Evolutionary conservation across 148 eudicot species (phyloP).

Genomic region (Rhododendron kiyosumense): DNA sequence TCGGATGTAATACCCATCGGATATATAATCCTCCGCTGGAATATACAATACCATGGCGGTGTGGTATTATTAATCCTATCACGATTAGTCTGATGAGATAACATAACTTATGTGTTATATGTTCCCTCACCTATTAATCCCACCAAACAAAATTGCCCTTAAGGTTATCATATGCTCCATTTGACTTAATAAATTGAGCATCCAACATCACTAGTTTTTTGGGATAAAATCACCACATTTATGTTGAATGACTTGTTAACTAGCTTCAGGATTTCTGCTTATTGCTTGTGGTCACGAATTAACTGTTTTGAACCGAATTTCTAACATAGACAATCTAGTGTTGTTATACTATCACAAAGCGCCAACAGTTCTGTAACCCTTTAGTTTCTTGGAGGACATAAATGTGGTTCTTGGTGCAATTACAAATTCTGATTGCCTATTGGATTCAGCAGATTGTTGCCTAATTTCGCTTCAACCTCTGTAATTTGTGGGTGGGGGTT

Average conservation of each 20-base stretch:
- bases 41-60: neutral
- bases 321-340: neutral
- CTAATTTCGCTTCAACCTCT: neutral
- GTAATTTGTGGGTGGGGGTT: neutral
- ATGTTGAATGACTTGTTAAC: neutral
- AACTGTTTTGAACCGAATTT: neutral
- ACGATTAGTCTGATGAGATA: neutral
- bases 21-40: neutral
- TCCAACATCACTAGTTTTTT: neutral
- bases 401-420: neutral
- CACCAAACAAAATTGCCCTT: neutral
- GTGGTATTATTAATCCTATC: neutral
- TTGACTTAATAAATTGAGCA: neutral
- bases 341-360: neutral
- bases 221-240: neutral
- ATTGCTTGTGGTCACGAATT: neutral
- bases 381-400: neutral
- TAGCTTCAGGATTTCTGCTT: neutral
- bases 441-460: neutral
- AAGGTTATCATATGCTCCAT: neutral
- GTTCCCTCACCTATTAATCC: neutral
- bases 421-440: neutral
- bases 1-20: neutral
- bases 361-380: neutral
- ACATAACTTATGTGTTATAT: neutral